Evolutionary conservation across 495 filamentous ascomycete genomes (phyloP).

Genomic region (Lindgomyces ingoldianus): DNA sequence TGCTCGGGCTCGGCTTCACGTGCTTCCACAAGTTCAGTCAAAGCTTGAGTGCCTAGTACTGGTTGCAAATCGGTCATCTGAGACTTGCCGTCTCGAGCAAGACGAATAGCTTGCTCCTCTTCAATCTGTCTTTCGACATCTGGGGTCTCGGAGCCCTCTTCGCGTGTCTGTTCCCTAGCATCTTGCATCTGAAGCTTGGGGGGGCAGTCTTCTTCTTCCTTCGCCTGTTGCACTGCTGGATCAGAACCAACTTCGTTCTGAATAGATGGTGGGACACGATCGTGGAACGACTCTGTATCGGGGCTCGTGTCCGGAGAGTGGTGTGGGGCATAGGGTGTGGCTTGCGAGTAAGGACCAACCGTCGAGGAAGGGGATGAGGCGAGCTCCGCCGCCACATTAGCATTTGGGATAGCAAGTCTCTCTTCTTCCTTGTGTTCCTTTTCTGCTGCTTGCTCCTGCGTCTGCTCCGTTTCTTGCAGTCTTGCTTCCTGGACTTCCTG

Average conservation of each 20-base stretch:
- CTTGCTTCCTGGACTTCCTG: constrained; percentile 43
- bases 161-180: constrained; percentile 42
- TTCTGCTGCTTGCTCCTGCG: constrained; percentile 30
- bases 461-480: constrained; percentile 37
- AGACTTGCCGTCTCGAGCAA: constrained; percentile 32
- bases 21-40: constrained; percentile 14
- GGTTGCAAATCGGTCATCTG: constrained; percentile 11
- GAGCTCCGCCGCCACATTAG: constrained; percentile 28
- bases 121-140: constrained; percentile 48
- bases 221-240: constrained; percentile 41
- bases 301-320: constrained; percentile 57
- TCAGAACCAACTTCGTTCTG: constrained; percentile 39
- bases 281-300: constrained; percentile 53
- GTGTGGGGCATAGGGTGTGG: constrained; percentile 46
- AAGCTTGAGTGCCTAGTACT: constrained; percentile 1
- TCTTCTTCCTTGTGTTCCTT: constrained; percentile 35
- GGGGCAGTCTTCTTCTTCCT: constrained; percentile 45
- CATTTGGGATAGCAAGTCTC: constrained; percentile 23
- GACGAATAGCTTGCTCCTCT: constrained; percentile 40
- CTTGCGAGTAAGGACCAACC: constrained; percentile 47
- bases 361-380: constrained; percentile 49
- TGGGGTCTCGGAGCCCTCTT: constrained; percentile 37
- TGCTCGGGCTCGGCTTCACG: constrained; percentile 4
- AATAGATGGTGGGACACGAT: constrained; percentile 40
- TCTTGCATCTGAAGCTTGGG: constrained; percentile 45